Base-by-base conservation (phyloP, 441 rosid species). In the Omphalea diandra region DNA sequence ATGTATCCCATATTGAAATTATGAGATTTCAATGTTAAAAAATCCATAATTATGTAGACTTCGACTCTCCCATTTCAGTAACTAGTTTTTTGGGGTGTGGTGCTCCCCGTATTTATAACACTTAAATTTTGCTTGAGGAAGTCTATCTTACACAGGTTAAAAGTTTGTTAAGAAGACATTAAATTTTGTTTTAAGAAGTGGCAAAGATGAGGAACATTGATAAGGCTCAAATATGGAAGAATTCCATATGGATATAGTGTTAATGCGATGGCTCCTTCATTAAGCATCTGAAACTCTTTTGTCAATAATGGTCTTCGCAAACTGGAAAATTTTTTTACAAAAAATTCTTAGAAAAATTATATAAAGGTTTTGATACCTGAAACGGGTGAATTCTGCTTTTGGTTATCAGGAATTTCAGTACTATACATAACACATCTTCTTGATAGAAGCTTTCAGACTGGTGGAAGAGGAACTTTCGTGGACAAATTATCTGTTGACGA, bases 181-280 rank as follows among this genome's bases (percentile, higher is more conserved):
- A 68, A 26, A 60, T 17, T n/a, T 62, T 70, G 46, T 75, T 68
- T 76, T 73, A 57, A 57, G 59, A 53, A 73, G 64, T 65, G 71
- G 62, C 10, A 70, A 69, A 67, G 54, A 59, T 46, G 27, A 56
- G 32, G 54, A 49, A 72, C 54, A 36, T 35, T 26, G 56, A 67
- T 56, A 14, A 22, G 44, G 67, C 32, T 56, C 66, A 24, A 54
- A 44, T 71, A 53, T 67, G 65, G 36, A 10, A 69, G 62, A n/a
- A 44, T 46, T 65, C 54, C 17, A 61, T 65, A 59, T 12, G 24
- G 14, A 46, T 44, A 24, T 63, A 49, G 44, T 62, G 43, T 33
- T 59, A 47, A 32, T 10, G 8, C 55, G 38, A 50, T 68, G 73
- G 40, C 53, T 47, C 47, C 63, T 55, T 41, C 29, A 22, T 32